Conservation (phyloP, 2,329 filamentous ascomycete genomes). For the Pseudogymnoascus sp. region DNA sequence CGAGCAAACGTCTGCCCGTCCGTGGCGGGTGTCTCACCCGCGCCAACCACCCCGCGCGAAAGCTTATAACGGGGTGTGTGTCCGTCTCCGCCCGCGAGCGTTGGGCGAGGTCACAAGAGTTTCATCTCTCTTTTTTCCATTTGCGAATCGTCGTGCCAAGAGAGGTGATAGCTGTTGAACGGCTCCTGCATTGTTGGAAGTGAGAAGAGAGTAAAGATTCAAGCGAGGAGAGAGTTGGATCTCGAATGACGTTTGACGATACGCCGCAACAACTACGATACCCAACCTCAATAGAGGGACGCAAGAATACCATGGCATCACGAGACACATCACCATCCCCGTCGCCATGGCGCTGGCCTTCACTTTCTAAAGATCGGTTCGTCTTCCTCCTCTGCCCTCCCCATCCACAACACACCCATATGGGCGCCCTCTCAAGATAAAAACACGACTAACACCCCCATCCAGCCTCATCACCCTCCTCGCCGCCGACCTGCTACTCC, state of each 20-base stretch:
- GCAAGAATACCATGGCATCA: neutral
- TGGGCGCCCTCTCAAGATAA: neutral
- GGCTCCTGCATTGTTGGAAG: neutral
- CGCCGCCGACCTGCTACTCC: conserved; percentile 27
- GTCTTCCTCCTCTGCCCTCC: neutral
- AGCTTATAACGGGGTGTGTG: neutral
- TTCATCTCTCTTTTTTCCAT: neutral
- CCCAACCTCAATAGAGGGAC: neutral
- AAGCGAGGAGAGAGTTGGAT: neutral
- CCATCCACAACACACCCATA: neutral
- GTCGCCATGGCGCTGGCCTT: neutral
- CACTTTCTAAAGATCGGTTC: neutral
- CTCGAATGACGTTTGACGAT: neutral
- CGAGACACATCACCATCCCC: neutral
- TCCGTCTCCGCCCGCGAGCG: neutral
- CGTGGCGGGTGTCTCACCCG: neutral
- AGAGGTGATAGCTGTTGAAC: neutral
- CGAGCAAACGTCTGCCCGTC: neutral
- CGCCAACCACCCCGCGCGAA: neutral
- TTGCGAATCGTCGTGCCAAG: neutral
- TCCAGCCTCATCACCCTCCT: conserved; percentile 19
- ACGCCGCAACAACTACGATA: neutral
- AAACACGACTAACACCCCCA: neutral
- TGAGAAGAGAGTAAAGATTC: neutral
- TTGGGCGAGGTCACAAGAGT: neutral